These are phyloP conservation scores for Dryas drummondii DNA, from an alignment of 306 rosid genomes.

Conservation along the genomic window DNA sequence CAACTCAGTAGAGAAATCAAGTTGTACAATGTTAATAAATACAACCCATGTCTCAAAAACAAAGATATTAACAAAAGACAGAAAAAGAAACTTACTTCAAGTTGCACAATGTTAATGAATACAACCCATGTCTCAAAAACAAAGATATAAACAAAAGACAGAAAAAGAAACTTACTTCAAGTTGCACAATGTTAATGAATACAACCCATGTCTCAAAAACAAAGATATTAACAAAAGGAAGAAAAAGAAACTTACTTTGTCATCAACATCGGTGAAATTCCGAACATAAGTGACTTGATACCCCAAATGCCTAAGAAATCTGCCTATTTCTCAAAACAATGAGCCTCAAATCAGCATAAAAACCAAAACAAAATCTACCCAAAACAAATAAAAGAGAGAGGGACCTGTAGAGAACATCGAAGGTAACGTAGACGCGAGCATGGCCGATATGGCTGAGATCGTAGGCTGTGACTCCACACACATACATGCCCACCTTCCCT, in stretches of 20 bases:
- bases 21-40: background rate
- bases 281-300: conserved; percentile 80
- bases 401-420: conserved; percentile 89
- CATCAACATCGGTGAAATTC: conserved; percentile 97
- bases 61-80: background rate
- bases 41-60: background rate
- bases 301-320: conserved; percentile 92
- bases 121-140: background rate
- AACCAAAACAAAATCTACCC: background rate
- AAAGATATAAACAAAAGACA: background rate
- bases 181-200: too few species aligned
- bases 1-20: background rate
- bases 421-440: conserved; percentile 92
- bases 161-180: conserved; percentile 47
- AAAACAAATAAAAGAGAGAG: background rate
- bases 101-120: too few species aligned
- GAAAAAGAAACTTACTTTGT: conserved; percentile 61
- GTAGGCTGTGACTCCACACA: conserved; percentile 94
- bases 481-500: conserved; percentile 87
- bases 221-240: background rate
- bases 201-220: background rate
- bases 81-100: conserved; percentile 47
- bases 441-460: conserved; percentile 98
- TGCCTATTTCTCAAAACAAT: conserved; percentile 50
- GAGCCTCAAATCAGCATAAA: conserved; percentile 6